Conservation (phyloP, 495 filamentous ascomycete genomes). For the Monascus purpureus region DNA sequence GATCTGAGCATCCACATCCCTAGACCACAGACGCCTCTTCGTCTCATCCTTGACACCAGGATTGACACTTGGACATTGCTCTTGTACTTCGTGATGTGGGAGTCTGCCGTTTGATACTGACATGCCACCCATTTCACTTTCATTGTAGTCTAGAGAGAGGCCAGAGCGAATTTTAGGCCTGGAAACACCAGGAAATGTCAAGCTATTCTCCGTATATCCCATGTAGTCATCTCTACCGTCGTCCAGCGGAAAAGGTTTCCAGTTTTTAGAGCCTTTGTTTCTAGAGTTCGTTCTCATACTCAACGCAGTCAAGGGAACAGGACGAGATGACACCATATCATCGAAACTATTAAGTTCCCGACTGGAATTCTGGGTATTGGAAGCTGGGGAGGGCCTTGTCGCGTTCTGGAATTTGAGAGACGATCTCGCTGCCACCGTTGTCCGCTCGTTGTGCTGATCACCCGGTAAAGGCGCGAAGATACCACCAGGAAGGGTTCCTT, state of each 20-base stretch:
- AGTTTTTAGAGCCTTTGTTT: slow-evolving; percentile 6
- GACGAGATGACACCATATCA: slow-evolving; percentile 12
- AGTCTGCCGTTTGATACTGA: background rate
- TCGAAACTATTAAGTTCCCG: slow-evolving; percentile 10
- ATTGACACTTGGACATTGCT: too few species aligned
- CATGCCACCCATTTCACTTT: background rate
- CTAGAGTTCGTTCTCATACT: slow-evolving; percentile 5
- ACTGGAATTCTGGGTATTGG: background rate
- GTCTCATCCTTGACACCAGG: background rate
- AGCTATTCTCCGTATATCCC: background rate
- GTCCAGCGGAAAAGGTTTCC: slow-evolving; percentile 3
- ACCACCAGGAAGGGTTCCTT: background rate
- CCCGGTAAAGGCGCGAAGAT: background rate
- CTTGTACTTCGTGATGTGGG: background rate
- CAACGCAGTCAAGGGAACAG: slow-evolving; percentile 10
- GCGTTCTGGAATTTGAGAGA: background rate
- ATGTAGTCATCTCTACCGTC: background rate
- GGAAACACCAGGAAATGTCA: background rate
- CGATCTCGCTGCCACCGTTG: background rate
- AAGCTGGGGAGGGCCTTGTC: slow-evolving; percentile 1
- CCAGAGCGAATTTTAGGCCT: slow-evolving; percentile 4
- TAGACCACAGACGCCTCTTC: slow-evolving; percentile 1
- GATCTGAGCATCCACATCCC: slow-evolving; percentile 1
- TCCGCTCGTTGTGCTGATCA: background rate
- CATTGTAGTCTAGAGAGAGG: too few species aligned